Evolutionary conservation across 108 stramenopile species (phyloP).

Genomic region (Skeletonema tropicum): DNA sequence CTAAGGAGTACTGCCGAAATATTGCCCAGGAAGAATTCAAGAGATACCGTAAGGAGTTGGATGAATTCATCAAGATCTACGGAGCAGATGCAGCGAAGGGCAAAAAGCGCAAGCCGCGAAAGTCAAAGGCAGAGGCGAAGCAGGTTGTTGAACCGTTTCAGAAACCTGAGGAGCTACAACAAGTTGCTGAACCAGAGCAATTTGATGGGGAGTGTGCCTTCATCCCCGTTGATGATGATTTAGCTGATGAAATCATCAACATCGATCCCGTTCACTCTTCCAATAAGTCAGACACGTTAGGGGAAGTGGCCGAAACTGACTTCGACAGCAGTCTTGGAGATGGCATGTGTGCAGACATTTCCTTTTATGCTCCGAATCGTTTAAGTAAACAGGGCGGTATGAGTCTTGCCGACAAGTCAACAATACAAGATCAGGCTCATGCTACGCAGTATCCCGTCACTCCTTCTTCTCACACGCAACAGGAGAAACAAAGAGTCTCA

Average conservation of each 20-base stretch:
- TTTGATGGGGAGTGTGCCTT: not conserved
- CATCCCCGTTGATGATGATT: conserved; percentile 7
- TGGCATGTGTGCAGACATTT: not conserved
- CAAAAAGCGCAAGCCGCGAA: conserved; percentile 4
- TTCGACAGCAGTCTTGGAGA: not conserved
- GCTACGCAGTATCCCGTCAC: not conserved
- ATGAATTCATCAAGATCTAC: conserved; percentile 11
- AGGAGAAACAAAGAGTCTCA: not conserved
- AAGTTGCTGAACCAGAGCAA: not conserved
- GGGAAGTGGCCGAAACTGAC: not conserved
- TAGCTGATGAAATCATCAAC: not conserved
- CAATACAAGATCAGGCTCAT: not conserved
- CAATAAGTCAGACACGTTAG: not conserved
- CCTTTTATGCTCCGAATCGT: not conserved
- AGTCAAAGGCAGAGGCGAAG: not conserved
- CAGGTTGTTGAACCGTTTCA: not conserved
- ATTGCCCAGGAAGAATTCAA: conserved; percentile 1
- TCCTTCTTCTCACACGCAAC: not conserved
- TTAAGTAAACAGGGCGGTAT: not conserved
- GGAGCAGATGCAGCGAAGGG: conserved; percentile 1
- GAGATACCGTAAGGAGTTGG: conserved; percentile 1
- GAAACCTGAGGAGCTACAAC: not conserved
- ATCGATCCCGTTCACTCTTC: not conserved
- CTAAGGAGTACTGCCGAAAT: not conserved
- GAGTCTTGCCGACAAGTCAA: not conserved